These are phyloP conservation scores for Beauveria caledonica DNA, from an alignment of 2,329 filamentous ascomycete species.

Conservation along the genomic window DNA sequence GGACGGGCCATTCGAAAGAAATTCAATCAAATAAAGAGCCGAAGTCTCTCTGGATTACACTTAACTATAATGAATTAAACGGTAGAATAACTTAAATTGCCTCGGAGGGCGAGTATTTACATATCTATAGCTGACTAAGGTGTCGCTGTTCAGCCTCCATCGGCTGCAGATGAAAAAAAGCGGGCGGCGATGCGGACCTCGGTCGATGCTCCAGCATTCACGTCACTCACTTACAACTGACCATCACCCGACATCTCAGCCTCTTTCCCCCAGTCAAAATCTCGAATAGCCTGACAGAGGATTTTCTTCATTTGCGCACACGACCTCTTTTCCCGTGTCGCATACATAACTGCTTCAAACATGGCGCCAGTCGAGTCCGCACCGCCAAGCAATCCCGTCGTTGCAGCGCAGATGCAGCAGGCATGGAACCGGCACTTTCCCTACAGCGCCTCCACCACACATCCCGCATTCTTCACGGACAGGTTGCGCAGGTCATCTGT, in stretches of 20 bases:
- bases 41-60: no score
- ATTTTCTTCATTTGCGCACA: background rate
- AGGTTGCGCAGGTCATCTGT: conserved; percentile 49
- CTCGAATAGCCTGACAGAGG: no score
- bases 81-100: no score
- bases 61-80: no score
- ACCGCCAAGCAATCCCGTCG: background rate
- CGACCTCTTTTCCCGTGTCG: background rate
- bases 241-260: background rate
- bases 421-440: conserved; percentile 20
- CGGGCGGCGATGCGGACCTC: conserved; percentile 2
- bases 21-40: no score
- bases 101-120: no score
- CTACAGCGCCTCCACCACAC: conserved; percentile 52
- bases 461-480: conserved; percentile 71
- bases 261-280: background rate
- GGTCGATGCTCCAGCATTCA: background rate
- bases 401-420: background rate
- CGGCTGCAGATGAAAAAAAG: background rate
- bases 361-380: conserved; percentile 1
- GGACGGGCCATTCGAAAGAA: no score
- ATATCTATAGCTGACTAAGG: background rate
- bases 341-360: background rate
- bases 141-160: background rate
- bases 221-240: background rate